Evolutionary conservation across 1,284 basidiomycete genomes (phyloP), one percentile per base, ranked within the genome.

Genomic region (Trichosporon faecale): DNA sequence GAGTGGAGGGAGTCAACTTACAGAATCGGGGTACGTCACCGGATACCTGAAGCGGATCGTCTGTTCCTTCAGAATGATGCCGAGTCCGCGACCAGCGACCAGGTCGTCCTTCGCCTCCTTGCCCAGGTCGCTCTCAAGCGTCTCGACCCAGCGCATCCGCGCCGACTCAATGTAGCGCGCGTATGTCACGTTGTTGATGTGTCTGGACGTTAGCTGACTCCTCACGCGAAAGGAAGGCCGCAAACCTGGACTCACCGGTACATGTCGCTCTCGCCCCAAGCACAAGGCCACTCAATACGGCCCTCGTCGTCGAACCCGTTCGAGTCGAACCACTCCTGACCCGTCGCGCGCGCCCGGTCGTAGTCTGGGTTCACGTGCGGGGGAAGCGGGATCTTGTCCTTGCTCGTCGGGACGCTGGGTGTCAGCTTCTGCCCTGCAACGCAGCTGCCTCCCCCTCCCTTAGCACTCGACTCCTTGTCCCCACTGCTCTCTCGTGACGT

Each of bases 211-310:
- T 37, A 68, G 65, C 23, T 16, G 33, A 21, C 27, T 5, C 7
- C 5, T 18, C 29, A 60, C 29, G 29, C 57, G 27, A 57, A n/a
- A n/a, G n/a, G n/a, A n/a, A n/a, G n/a, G n/a, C n/a, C n/a, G n/a
- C n/a, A n/a, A n/a, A n/a, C n/a, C n/a, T n/a, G 9, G 3, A 77
- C 81, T 74, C 73, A 82, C 82, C 76, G 71, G 73, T 80, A 83
- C 73, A 78, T 81, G 73, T 84, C 82, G 52, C 74, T 76, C 61
- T 84, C 80, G 0, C 82, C 82, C 82, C 82, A 84, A 6, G 80
- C 80, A 18, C 80, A 78, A 18, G 79, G 78, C 77, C 80, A 80
- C 67, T 80, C 80, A 63, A 83, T 64, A 6, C 77, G 67, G 18
- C 79, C 80, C 29, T 74, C 68, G 1, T 68, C 40, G 64, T 80